Evolutionary conservation across 306 rosid species (phyloP).

Genomic region (Lathyrus aphaca): DNA sequence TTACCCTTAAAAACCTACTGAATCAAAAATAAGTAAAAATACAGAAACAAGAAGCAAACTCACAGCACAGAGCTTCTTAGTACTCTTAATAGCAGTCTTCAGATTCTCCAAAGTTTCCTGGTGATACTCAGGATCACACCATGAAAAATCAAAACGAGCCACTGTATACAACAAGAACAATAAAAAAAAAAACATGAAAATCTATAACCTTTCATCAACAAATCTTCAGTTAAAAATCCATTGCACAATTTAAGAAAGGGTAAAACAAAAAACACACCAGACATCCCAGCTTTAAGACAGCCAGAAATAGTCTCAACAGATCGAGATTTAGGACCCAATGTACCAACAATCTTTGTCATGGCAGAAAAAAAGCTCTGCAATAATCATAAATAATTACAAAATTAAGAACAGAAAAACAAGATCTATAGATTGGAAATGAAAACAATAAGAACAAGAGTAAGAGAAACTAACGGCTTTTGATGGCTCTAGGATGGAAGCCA

Average conservation of each 20-base stretch:
- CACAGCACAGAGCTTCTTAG: conserved; percentile 98
- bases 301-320: conserved; percentile 71
- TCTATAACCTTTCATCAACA: conserved; percentile 8
- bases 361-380: conserved; percentile 84
- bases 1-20: not conserved
- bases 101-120: conserved; percentile 92
- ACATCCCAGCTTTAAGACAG: conserved; percentile 96
- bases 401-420: conserved; percentile 8
- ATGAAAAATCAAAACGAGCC: conserved; percentile 95
- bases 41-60: conserved; percentile 39
- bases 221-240: not conserved
- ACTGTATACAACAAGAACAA: conserved; percentile 52
- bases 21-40: not conserved
- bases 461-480: conserved; percentile 69
- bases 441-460: not conserved
- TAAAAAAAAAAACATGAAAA: conserved; percentile 17
- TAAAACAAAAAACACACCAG: conserved; percentile 54
- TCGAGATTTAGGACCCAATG: conserved; percentile 92
- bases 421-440: conserved; percentile 35
- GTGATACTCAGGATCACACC: conserved; percentile 77
- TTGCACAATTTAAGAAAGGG: not conserved
- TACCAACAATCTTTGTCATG: conserved; percentile 97
- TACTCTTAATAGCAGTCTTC: conserved; percentile 76
- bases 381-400: not conserved
- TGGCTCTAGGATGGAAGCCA: conserved; percentile 93